Percentiles rank a stretch among this genome's conserved stretches.
Conservation (phyloP, 2,329 filamentous ascomycete species). For the Stachybotrys chlorohalonatus region DNA sequence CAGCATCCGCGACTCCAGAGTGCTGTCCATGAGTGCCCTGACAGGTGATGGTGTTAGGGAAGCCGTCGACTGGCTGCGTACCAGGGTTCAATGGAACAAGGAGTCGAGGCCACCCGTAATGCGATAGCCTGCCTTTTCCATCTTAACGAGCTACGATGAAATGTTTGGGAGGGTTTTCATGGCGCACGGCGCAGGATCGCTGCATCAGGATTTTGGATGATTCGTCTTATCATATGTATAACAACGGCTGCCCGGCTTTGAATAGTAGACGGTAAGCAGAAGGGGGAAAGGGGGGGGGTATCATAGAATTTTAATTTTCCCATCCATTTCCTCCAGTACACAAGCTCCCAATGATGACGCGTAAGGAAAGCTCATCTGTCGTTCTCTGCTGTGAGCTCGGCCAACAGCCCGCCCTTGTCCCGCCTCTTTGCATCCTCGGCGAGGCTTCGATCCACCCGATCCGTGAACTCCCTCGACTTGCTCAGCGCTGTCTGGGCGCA, state of each 20-base stretch:
- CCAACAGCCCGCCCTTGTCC: slow-evolving; percentile 69
- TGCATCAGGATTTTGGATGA: slow-evolving; percentile 3
- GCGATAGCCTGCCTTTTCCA: slow-evolving; percentile 46
- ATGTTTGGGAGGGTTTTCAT: not conserved
- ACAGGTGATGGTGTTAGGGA: slow-evolving; percentile 81
- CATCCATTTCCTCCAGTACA: slow-evolving; percentile 5
- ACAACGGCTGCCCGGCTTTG: not conserved
- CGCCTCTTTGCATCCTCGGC: slow-evolving; percentile 69
- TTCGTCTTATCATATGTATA: not conserved
- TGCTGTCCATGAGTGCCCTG: slow-evolving; percentile 85
- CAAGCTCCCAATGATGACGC: no score
- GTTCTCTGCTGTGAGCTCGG: slow-evolving; percentile 76
- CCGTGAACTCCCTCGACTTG: slow-evolving; percentile 74
- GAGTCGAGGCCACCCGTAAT: slow-evolving; percentile 86
- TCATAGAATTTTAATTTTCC: slow-evolving; percentile 16
- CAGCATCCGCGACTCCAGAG: slow-evolving; percentile 80
- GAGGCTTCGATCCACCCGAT: slow-evolving; percentile 62
- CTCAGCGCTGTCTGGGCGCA: slow-evolving; percentile 66
- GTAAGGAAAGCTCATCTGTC: slow-evolving; percentile 39
- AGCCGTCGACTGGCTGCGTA: slow-evolving; percentile 94
- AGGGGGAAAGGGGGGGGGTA: slow-evolving; percentile 12
- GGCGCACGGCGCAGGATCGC: not conserved
- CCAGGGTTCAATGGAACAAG: slow-evolving; percentile 92
- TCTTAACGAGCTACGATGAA: slow-evolving; percentile 4
- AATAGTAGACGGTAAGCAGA: not conserved